Evolutionary conservation across 2,329 filamentous ascomycete genomes (phyloP), one percentile per base, ranked within the genome.

Genomic region (Sporothrix sp.): DNA sequence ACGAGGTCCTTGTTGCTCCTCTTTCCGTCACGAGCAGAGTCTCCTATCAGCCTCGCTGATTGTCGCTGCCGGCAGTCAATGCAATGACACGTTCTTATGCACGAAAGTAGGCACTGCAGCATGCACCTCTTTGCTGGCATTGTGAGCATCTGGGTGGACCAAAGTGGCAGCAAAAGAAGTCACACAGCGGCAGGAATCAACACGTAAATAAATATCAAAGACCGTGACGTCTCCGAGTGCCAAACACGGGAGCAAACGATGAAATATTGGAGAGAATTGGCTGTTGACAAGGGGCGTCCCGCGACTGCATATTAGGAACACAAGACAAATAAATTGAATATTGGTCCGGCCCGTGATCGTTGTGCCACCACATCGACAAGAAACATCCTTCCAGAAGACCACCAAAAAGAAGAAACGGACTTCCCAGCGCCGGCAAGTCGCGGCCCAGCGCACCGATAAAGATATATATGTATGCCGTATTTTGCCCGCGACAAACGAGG

Each of bases 321-420:
- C 14, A 16, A 45, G 16, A 16, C 8, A 21, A n/a, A 35, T 3
- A 18, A 27, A 3, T 16, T 13, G 36, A 28, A 37, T 50, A 37
- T 50, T 35, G 21, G 30, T 23, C 38, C 13, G 38, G 38, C 33
- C 25, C 30, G 38, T 33, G 20, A 20, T 5, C 27, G n/a, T n/a
- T 45, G 37, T 51, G 49, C 43, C 14, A 36, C 35, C 28, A 47
- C 43, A n/a, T 35, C 43, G 18, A 35, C 50, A 52, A 16, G 43
- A 43, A 47, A 32, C 38, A 35, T n/a, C 36, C 36, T 51, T 51
- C 48, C 48, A 51, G 48, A 51, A 45, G 48, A 10, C 20, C 13
- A 16, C 14, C 18, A 16, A 36, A 18, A 45, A 25, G 14, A 14
- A 2, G 13, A 21, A 30, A 37, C 36, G 18, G 8, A 33, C n/a